Percentiles rank a stretch among this genome's conserved stretches.
phyloP scores from a whole-genome alignment of 2,329 filamentous ascomycete species.

The Trichoderma koningii region DNA sequence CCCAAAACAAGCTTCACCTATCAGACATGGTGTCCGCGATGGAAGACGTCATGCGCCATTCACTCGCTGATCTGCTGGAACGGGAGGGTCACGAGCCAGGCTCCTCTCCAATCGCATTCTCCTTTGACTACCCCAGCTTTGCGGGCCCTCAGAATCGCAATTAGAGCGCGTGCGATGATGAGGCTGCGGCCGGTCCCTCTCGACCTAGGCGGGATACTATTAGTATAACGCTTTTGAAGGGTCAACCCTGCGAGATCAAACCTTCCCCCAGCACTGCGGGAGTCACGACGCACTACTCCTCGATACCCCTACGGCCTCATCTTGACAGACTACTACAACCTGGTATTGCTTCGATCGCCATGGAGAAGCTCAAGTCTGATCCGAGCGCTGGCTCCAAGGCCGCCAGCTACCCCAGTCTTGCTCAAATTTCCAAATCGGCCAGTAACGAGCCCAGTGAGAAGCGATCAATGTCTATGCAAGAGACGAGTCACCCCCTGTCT shows the following conservation, averaged over 20 bases:
- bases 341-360: background rate
- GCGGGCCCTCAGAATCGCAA: constrained; percentile 11
- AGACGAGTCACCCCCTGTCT: background rate
- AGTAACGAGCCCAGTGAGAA: background rate
- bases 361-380: background rate
- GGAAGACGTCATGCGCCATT: constrained; percentile 24
- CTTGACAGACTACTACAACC: background rate
- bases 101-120: constrained; percentile 7
- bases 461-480: constrained; percentile 2
- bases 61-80: constrained; percentile 12
- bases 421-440: background rate
- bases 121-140: constrained; percentile 15
- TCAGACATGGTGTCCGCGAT: constrained; percentile 13
- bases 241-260: background rate
- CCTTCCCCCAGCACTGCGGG: background rate
- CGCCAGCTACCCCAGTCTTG: background rate
- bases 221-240: background rate
- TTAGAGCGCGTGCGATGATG: constrained; percentile 8
- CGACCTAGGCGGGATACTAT: background rate
- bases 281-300: constrained; percentile 3
- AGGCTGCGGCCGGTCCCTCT: background rate
- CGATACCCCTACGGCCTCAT: background rate
- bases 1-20: background rate
- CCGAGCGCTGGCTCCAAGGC: background rate
- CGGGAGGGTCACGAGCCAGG: constrained; percentile 17